Percentiles rank a stretch among this genome's conserved stretches.
phyloP scores from a whole-genome alignment of 2,329 filamentous ascomycete genomes.

The Leptographium flavum region DNA sequence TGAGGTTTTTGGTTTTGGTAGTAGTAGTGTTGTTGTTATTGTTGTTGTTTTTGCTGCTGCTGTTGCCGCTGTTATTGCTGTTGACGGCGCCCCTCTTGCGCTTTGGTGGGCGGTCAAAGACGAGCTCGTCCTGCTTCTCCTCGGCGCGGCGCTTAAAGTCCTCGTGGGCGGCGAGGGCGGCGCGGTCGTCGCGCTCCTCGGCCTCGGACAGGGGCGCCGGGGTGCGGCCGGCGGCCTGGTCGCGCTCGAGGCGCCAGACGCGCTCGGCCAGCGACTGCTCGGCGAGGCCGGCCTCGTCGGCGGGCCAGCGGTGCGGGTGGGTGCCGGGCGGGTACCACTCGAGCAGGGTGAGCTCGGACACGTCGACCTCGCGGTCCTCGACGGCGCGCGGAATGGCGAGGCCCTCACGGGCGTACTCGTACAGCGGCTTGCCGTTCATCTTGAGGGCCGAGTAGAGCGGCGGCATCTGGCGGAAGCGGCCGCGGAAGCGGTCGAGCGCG shows the following conservation, averaged over 20 bases:
- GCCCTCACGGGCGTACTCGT: conserved; percentile 89
- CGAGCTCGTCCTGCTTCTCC: conserved; percentile 40
- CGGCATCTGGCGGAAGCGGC: conserved; percentile 77
- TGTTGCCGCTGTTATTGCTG: conserved; percentile 12
- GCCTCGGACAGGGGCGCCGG: conserved; percentile 33
- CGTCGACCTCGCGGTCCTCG: conserved; percentile 63
- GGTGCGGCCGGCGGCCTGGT: conserved; percentile 33
- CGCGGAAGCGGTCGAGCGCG: conserved; percentile 60
- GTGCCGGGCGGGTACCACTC: conserved; percentile 76
- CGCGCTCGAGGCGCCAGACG: conserved; percentile 47
- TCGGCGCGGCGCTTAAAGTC: conserved; percentile 44
- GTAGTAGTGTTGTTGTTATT: conserved; percentile 15
- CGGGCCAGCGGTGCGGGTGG: conserved; percentile 68
- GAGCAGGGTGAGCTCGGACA: conserved; percentile 61
- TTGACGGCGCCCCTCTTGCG: conserved; percentile 15
- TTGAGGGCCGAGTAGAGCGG: conserved; percentile 88
- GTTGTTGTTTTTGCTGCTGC: conserved; percentile 13
- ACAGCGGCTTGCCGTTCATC: conserved; percentile 85
- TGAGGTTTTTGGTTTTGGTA: conserved; percentile 18
- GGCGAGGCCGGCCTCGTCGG: conserved; percentile 58
- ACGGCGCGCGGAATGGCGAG: conserved; percentile 78
- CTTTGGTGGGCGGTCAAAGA: conserved; percentile 33
- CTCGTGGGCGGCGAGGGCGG: conserved; percentile 41
- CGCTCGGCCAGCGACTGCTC: conserved; percentile 68
- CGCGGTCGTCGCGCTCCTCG: conserved; percentile 39